Evolutionary conservation across 75 land plant species (phyloP).

Genomic region (Selaginella moellendorffii): DNA sequence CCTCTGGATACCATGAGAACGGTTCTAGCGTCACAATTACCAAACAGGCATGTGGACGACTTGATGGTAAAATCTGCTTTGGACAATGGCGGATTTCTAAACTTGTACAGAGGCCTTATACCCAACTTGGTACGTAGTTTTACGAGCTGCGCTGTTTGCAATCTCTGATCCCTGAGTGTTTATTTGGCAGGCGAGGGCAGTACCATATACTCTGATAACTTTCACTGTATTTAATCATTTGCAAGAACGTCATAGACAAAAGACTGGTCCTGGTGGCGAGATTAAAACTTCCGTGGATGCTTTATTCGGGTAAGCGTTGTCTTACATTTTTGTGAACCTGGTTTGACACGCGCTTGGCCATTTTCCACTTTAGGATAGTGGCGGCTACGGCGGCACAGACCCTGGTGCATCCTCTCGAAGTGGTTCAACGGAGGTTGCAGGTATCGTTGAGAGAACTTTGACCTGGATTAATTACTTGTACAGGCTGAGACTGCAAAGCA

Average conservation of each 20-base stretch:
- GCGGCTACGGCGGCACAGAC: conserved; percentile 13
- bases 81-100: conserved; percentile 5
- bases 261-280: conserved; percentile 19
- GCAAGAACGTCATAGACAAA: conserved; percentile 8
- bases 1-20: conserved; percentile 18
- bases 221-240: conserved; percentile 14
- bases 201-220: conserved; percentile 11
- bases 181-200: conserved; percentile 13
- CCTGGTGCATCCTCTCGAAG: conserved; percentile 11
- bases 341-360: not conserved
- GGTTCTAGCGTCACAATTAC: conserved; percentile 1
- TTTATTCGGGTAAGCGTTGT: conserved; percentile 12
- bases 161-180: too few relatives aligned
- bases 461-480: not conserved
- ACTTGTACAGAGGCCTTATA: conserved; percentile 6
- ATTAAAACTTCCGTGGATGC: not conserved
- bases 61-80: conserved; percentile 1
- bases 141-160: not conserved
- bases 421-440: conserved; percentile 14
- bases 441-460: not conserved
- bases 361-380: conserved; percentile 4
- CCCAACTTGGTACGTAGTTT: conserved; percentile 13
- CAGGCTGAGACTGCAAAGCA: conserved; percentile 15
- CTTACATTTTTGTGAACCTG: not conserved
- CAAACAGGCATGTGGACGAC: conserved; percentile 6